Base-by-base conservation (phyloP, 2,329 filamentous ascomycete species). In the Tympanopsis confertula region DNA sequence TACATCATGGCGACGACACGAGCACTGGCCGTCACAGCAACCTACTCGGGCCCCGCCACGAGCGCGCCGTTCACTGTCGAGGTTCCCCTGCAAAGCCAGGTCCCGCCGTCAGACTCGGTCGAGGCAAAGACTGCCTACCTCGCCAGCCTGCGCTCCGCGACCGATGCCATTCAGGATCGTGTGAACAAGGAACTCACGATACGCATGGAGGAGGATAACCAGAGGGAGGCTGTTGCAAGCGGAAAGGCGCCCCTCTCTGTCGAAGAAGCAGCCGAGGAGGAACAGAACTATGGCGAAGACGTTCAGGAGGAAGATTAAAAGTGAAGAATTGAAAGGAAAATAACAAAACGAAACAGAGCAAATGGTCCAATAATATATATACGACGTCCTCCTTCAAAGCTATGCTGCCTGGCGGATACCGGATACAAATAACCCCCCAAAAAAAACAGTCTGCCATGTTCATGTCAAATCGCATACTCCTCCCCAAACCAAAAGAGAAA, bases 241-340 rank as follows among this genome's bases (percentile, higher is more conserved):
- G 58, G 57, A 43, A 35, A 29, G n/a, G 36, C 32, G 19, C 20
- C 38, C 10, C 14, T 32, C 18, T 13, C 3, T n/a, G 7, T 24
- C 5, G 50, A 65, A 7, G 68, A 75, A 42, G 74, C 79, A 42
- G 65, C 57, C 10, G 69, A 71, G 43, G 76, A 79, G 51, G 83
- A 86, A 52, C 75, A 84, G 49, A 82, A 87, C 52, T 94, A 94
- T 53, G 87, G 86, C 35, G 87, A 94, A 57, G 86, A 94, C 55
- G 73, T 78, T 18, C 63, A 73, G 12, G 77, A 80, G 36, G 79
- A 83, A 30, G 80, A 83, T 32, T 35, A 35, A 28, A 36, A 32
- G 42, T 36, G 32, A 32, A 22, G 24, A 32, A 13, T 32, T 19
- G 36, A 10, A 24, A 14, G 20, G 4, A 19, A 35, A 35, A 5